Evolutionary conservation across 1,139 yeast species (phyloP).

Genomic region (Pichia sp.): DNA sequence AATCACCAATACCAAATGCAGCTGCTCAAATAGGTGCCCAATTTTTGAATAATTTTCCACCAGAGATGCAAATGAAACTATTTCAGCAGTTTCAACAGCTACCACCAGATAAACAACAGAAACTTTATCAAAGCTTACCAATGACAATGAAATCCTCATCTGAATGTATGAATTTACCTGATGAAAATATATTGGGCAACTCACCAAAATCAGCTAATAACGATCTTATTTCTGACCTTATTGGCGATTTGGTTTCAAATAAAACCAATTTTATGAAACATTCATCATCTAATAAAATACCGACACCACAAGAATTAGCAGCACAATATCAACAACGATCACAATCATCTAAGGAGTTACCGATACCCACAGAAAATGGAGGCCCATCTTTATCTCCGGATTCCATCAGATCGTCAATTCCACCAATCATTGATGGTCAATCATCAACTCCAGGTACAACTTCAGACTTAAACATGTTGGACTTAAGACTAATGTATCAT

Average conservation of each 20-base stretch:
- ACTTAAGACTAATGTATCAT: slow-evolving; percentile 77
- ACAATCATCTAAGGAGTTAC: slow-evolving; percentile 14
- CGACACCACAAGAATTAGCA: slow-evolving; percentile 22
- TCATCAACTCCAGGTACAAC: slow-evolving; percentile 12
- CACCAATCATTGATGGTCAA: slow-evolving; percentile 19
- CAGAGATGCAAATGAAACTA: slow-evolving; percentile 15
- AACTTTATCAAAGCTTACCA: slow-evolving; percentile 19
- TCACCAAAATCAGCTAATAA: slow-evolving; percentile 19
- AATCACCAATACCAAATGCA: slow-evolving; percentile 11
- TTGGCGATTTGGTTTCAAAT: slow-evolving; percentile 22
- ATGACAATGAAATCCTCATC: slow-evolving; percentile 12
- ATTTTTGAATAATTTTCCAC: slow-evolving; percentile 16
- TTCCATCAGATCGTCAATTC: slow-evolving; percentile 27
- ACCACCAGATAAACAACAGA: slow-evolving; percentile 20
- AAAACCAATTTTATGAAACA: slow-evolving; percentile 6
- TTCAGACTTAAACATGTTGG: slow-evolving; percentile 57
- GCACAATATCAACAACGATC: slow-evolving; percentile 23
- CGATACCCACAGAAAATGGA: slow-evolving; percentile 2
- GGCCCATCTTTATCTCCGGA: slow-evolving; percentile 30
- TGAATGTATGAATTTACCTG: slow-evolving; percentile 10
- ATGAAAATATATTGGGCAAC: slow-evolving; percentile 24
- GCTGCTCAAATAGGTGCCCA: slow-evolving; percentile 15
- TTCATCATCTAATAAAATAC: slow-evolving; percentile 4
- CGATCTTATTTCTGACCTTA: slow-evolving; percentile 21
- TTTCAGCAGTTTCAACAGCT: slow-evolving; percentile 16